Conservation (phyloP, 495 filamentous ascomycete species). For the Aspergillus saccharolyticus region DNA sequence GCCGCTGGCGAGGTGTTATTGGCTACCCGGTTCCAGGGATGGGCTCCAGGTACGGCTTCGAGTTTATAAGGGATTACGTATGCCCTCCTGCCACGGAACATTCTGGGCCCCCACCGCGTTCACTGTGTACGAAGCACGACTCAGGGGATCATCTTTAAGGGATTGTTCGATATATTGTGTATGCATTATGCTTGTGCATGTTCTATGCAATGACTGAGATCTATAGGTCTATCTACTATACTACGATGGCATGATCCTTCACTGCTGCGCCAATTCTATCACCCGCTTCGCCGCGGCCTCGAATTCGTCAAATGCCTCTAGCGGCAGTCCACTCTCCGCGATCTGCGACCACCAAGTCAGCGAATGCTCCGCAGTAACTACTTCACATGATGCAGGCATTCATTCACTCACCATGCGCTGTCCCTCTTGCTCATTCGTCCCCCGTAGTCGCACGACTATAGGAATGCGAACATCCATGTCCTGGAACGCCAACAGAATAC, state of each 20-base stretch:
- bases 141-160: too few relatives aligned
- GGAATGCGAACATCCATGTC: constrained; percentile 66
- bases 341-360: constrained; percentile 43
- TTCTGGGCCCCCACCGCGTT: background rate
- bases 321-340: constrained; percentile 62
- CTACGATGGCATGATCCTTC: background rate
- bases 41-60: background rate
- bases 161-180: too few relatives aligned
- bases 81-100: too few relatives aligned
- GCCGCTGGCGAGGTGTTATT: background rate
- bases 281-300: constrained; percentile 73
- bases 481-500: constrained; percentile 71
- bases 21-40: background rate
- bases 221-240: background rate
- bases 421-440: constrained; percentile 75
- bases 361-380: too few relatives aligned
- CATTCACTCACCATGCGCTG: constrained; percentile 57
- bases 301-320: constrained; percentile 78
- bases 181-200: too few relatives aligned
- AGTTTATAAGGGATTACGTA: background rate
- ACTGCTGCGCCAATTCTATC: constrained; percentile 52
- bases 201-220: too few relatives aligned
- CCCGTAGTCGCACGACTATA: constrained; percentile 77
- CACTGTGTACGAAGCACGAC: too few relatives aligned
- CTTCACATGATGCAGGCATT: background rate